Evolutionary conservation across 805 yeast genomes (phyloP).

Genomic region (Priceomyces haplophilus): DNA sequence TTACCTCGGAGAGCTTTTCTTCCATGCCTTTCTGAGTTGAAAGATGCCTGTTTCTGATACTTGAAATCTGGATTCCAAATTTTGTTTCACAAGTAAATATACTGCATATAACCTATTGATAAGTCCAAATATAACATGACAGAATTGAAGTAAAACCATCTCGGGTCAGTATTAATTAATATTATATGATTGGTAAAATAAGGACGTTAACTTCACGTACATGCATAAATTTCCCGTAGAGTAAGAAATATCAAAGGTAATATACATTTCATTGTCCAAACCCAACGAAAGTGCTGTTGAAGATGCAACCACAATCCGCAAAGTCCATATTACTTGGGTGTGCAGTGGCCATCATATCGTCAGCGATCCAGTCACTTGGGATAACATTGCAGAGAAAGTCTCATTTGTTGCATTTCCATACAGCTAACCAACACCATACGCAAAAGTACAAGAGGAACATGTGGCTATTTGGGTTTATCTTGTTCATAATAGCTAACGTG

Average conservation of each 20-base stretch:
- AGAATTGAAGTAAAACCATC: background rate
- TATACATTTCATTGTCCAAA: too few relatives aligned
- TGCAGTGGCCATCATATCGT: constrained; percentile 66
- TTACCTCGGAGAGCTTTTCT: constrained; percentile 7
- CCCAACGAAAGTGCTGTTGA: background rate
- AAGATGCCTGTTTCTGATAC: background rate
- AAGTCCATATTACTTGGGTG: constrained; percentile 53
- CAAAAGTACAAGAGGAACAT: constrained; percentile 47
- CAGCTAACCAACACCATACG: constrained; percentile 23
- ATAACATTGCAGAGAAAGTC: constrained; percentile 79
- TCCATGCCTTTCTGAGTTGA: constrained; percentile 7
- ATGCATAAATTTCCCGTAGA: too few relatives aligned
- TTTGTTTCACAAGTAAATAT: constrained; percentile 1
- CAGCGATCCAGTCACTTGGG: constrained; percentile 79
- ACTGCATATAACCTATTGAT: background rate
- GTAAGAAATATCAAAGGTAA: too few relatives aligned
- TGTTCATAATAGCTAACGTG: constrained; percentile 71
- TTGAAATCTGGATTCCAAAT: background rate
- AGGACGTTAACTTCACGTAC: too few relatives aligned
- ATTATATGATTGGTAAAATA: too few relatives aligned
- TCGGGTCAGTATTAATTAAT: too few relatives aligned
- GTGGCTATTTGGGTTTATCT: constrained; percentile 72
- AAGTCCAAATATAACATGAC: background rate
- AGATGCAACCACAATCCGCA: constrained; percentile 4
- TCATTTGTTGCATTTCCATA: constrained; percentile 47